Evolutionary conservation across 2,329 filamentous ascomycete species (phyloP).

Genomic region (Talaromyces marneffei): DNA sequence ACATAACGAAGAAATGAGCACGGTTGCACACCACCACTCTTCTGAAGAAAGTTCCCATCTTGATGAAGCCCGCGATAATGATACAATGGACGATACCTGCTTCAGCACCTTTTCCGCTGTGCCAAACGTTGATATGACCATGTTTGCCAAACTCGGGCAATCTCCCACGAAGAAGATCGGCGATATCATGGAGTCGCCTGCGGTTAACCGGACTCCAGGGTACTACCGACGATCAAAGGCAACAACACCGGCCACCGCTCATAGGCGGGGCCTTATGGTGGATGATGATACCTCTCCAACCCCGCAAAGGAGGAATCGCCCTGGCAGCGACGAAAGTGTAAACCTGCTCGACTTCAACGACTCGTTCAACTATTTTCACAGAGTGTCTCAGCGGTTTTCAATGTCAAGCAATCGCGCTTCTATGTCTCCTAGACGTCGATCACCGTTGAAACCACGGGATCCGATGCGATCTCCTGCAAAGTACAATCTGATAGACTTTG

Average conservation of each 20-base stretch:
- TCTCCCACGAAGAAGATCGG: slow-evolving; percentile 50
- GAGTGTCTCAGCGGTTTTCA: slow-evolving; percentile 43
- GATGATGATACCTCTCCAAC: slow-evolving; percentile 39
- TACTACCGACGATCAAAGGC: slow-evolving; percentile 19
- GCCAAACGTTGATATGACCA: slow-evolving; percentile 69
- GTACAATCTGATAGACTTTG: slow-evolving; percentile 75
- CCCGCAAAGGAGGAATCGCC: slow-evolving; percentile 45
- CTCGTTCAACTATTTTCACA: slow-evolving; percentile 56
- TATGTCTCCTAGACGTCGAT: slow-evolving; percentile 32
- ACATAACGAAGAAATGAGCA: slow-evolving; percentile 40
- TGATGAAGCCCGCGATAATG: slow-evolving; percentile 26
- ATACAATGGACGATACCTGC: slow-evolving; percentile 40
- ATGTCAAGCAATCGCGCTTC: slow-evolving; percentile 32
- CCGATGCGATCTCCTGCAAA: slow-evolving; percentile 43
- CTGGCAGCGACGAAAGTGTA: slow-evolving; percentile 55
- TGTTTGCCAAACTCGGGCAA: slow-evolving; percentile 64
- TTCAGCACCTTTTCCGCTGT: slow-evolving; percentile 88
- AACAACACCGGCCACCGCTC: slow-evolving; percentile 46
- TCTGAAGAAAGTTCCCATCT: slow-evolving; percentile 20
- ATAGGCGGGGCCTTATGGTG: slow-evolving; percentile 27
- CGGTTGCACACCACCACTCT: slow-evolving; percentile 24
- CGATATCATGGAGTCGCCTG: slow-evolving; percentile 41
- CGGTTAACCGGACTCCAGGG: slow-evolving; percentile 13
- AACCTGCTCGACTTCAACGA: slow-evolving; percentile 88
- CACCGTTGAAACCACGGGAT: slow-evolving; percentile 39